Evolutionary conservation across 192 early-diverging fungal genomes (phyloP).

Genomic region (Coemansia sp.): DNA sequence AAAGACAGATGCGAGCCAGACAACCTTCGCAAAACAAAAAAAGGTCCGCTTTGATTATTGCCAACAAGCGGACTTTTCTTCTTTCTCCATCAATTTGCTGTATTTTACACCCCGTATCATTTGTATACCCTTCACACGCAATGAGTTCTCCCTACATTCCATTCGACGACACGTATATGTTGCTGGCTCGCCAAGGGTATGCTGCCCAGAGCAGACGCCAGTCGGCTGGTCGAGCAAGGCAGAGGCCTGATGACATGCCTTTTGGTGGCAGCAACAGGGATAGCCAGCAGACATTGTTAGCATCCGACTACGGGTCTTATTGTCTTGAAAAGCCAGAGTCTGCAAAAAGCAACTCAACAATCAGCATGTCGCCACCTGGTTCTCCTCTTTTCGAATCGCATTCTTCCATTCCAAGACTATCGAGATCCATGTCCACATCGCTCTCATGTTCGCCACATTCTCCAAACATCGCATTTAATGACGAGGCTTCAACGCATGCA

Average conservation of each 20-base stretch:
- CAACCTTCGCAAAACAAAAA: not conserved
- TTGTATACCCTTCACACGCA: not conserved
- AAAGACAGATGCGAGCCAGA: not conserved
- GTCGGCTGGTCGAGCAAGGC: not conserved
- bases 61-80: not conserved
- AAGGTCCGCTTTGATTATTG: not conserved
- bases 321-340: conserved; percentile 17
- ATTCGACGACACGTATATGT: conserved; percentile 20
- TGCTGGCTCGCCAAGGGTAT: conserved; percentile 44
- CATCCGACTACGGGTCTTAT: not conserved
- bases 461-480: conserved; percentile 23
- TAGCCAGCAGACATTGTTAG: conserved; percentile 7
- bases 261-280: conserved; percentile 7
- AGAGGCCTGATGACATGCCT: conserved; percentile 3
- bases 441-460: conserved; percentile 25
- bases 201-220: conserved; percentile 36
- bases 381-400: not conserved
- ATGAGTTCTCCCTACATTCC: conserved; percentile 37
- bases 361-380: not conserved
- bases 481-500: conserved; percentile 22
- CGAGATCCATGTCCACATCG: conserved; percentile 10
- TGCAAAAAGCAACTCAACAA: not conserved
- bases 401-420: not conserved
- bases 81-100: not conserved
- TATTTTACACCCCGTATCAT: not conserved